These are phyloP conservation scores for Galeopsis tetrahit DNA, from an alignment of 257 asterid genomes.

Conservation along the genomic window DNA sequence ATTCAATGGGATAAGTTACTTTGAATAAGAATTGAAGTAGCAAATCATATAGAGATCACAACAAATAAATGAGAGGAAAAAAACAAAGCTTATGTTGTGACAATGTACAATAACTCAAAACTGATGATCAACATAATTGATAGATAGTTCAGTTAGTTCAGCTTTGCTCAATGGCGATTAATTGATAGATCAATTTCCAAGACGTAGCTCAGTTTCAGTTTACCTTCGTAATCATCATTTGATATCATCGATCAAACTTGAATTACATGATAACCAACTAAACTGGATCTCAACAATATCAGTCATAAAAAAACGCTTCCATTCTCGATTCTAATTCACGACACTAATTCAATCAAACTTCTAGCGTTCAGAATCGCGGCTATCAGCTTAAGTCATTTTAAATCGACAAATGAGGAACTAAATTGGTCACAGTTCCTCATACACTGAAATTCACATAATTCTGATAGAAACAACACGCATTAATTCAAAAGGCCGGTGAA, in stretches of 20 bases:
- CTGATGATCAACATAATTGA: background rate
- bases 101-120: conserved; percentile 16
- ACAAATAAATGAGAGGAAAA: conserved; percentile 17
- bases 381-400: conserved; percentile 15
- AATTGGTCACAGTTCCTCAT: conserved; percentile 19
- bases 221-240: background rate
- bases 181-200: conserved; percentile 17
- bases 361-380: background rate
- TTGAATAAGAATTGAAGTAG: conserved; percentile 22
- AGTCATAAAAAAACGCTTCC: conserved; percentile 7
- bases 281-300: conserved; percentile 8
- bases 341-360: background rate
- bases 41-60: conserved; percentile 25
- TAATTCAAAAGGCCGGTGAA: background rate
- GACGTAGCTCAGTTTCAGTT: conserved; percentile 25
- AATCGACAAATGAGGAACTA: conserved; percentile 13
- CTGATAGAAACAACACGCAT: conserved; percentile 3
- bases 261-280: conserved; percentile 9
- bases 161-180: background rate
- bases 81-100: background rate
- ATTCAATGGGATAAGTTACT: conserved; percentile 8
- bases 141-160: background rate
- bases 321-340: conserved; percentile 5
- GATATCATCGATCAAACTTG: background rate
- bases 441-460: too few relatives aligned